phyloP scores from a whole-genome alignment of 164 flowering plant species.

The Berberis vulgaris region DNA sequence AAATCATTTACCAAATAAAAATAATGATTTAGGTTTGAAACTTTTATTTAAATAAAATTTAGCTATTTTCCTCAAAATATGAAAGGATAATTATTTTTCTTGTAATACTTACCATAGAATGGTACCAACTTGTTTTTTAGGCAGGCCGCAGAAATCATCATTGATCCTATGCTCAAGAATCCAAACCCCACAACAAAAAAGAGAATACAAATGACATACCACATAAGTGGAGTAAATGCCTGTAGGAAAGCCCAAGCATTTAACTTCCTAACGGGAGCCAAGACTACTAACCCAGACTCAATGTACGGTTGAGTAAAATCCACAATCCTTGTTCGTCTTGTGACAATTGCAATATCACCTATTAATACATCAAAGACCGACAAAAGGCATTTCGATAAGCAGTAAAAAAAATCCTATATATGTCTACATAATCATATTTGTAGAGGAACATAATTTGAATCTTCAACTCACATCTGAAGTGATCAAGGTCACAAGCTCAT shows the following conservation, averaged over 20 bases:
- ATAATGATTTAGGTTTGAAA: too few species aligned
- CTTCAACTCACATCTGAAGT: conserved; percentile 54
- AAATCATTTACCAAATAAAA: too few species aligned
- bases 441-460: too few species aligned
- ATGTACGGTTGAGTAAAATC: conserved; percentile 82
- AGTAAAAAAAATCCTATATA: not conserved
- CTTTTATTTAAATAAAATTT: too few species aligned
- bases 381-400: not conserved
- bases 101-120: conserved; percentile 19
- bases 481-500: conserved; percentile 48
- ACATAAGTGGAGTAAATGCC: conserved; percentile 26
- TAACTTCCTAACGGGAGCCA: conserved; percentile 46
- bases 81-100: too few species aligned
- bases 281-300: conserved; percentile 77
- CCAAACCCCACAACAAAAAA: conserved; percentile 29
- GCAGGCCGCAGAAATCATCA: not conserved
- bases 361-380: conserved; percentile 65
- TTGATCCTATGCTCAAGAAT: conserved; percentile 6
- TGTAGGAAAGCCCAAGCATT: conserved; percentile 22
- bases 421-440: not conserved
- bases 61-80: too few species aligned
- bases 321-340: conserved; percentile 50
- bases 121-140: conserved; percentile 19
- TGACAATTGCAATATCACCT: conserved; percentile 72
- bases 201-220: conserved; percentile 16